Evolutionary conservation across 495 filamentous ascomycete species (phyloP), one percentile per base, ranked within the genome.

Genomic region (Xylaria flabelliformis): DNA sequence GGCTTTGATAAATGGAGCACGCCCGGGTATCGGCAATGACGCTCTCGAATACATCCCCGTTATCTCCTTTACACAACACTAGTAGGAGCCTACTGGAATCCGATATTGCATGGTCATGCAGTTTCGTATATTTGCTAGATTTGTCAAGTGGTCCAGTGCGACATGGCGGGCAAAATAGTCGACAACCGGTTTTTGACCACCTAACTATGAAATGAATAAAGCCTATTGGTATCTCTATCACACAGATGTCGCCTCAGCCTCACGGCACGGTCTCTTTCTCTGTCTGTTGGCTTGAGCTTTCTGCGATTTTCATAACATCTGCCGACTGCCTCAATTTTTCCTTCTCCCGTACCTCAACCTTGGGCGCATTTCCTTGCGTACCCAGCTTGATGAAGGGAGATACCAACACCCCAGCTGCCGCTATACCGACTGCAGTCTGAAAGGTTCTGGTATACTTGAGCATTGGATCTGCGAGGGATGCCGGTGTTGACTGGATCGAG

Each of bases 401-500:
- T 48, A 84, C 75, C 1, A 81, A 56, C 51, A 80, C 78, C 68
- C 73, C 77, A 70, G 51, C 85, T 78, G 71, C 88, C 75, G 80
- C 79, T 82, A 80, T 84, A 80, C 87, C 90, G 82, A 81, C 83
- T 79, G 82, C 87, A 79, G 83, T 89, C 85, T 75, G 87, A 82
- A 79, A 90, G 78, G 72, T 86, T 83, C 69, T 86, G 12, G 70
- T 77, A 65, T 83, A 85, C 64, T 81, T 83, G 58, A 80, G 66
- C 74, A 83, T 81, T 0, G 78, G 78, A 39, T 83, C 78, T 36
- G 74, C 79, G 44, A 80, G 59, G 0, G 80, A 81, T 51, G 75
- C 79, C 1, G 74, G 67, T 0, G 81, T 80, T 26, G 73, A 64
- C 59, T 75, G 69, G 0, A 79, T 70, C 4, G 82, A 82, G 59